Conservation (phyloP, 495 filamentous ascomycete genomes). For the Margaritispora aquatica region DNA sequence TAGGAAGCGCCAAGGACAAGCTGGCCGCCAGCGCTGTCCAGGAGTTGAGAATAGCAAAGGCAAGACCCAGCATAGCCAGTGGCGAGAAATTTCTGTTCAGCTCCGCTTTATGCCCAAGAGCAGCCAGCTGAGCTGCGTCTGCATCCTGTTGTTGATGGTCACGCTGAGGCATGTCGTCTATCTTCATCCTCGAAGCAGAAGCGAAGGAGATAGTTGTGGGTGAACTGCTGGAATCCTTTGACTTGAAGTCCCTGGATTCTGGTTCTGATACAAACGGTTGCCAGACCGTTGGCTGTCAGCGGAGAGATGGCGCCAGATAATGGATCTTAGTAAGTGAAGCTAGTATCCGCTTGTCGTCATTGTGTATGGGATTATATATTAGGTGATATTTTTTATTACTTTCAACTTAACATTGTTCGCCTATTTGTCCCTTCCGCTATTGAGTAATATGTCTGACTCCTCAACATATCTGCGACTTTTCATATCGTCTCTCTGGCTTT, state of each 20-base stretch:
- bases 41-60: conserved; percentile 54
- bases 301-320: not conserved
- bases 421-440: not conserved
- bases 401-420: no score
- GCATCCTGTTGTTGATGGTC: not conserved
- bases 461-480: not conserved
- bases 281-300: not conserved
- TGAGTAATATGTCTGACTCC: not conserved
- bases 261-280: not conserved
- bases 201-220: not conserved
- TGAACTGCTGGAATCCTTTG: not conserved
- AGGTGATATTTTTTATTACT: no score
- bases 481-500: not conserved
- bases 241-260: not conserved
- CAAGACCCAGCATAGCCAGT: conserved; percentile 52
- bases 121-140: conserved; percentile 46
- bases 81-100: conserved; percentile 52
- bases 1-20: conserved; percentile 42
- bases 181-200: not conserved
- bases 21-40: conserved; percentile 53
- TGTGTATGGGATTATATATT: no score
- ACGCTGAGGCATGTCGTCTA: conserved; percentile 4
- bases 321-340: not conserved
- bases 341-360: not conserved
- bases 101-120: conserved; percentile 55